phyloP scores from a whole-genome alignment of 768 basidiomycete species.

The Mycena galopus region DNA sequence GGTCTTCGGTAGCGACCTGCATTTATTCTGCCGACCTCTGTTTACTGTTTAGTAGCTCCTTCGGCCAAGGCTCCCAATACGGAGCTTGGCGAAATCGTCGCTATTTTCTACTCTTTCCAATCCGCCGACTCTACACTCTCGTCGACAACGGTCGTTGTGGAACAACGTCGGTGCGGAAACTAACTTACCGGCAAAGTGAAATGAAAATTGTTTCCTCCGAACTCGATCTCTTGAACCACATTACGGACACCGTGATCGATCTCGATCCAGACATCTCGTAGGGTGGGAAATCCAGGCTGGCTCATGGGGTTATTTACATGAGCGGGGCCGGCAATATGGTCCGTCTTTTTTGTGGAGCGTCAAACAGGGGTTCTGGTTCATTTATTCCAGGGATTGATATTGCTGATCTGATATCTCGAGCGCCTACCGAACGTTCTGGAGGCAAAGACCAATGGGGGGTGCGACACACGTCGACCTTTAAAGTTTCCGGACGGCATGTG shows the following conservation, averaged over 20 bases:
- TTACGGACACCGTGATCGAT: slow-evolving; percentile 79
- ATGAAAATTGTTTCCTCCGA: slow-evolving; percentile 75
- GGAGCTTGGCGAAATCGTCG: slow-evolving; percentile 72
- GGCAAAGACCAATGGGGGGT: slow-evolving; percentile 78
- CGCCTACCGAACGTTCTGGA: slow-evolving; percentile 60
- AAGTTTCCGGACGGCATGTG: slow-evolving; percentile 89
- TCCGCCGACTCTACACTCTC: slow-evolving; percentile 53
- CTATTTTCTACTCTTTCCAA: slow-evolving; percentile 83
- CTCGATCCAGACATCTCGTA: slow-evolving; percentile 92
- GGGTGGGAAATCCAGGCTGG: slow-evolving; percentile 93
- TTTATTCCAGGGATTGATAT: slow-evolving; percentile 74
- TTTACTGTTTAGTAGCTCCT: slow-evolving; percentile 57
- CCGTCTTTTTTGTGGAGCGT: slow-evolving; percentile 23
- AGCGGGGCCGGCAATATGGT: slow-evolving; percentile 77
- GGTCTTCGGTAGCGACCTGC: slow-evolving; percentile 72
- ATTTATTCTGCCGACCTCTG: neutral
- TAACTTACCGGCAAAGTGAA: slow-evolving; percentile 52
- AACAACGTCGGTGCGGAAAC: slow-evolving; percentile 54
- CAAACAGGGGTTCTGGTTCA: neutral
- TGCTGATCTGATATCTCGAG: slow-evolving; percentile 80
- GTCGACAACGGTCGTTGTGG: slow-evolving; percentile 69
- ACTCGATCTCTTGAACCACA: slow-evolving; percentile 81
- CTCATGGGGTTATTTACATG: slow-evolving; percentile 92
- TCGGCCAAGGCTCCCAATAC: slow-evolving; percentile 78
- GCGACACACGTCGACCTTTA: slow-evolving; percentile 84